Evolutionary conservation across 2,329 filamentous ascomycete species (phyloP).

Genomic region (Neofusicoccum sp.): DNA sequence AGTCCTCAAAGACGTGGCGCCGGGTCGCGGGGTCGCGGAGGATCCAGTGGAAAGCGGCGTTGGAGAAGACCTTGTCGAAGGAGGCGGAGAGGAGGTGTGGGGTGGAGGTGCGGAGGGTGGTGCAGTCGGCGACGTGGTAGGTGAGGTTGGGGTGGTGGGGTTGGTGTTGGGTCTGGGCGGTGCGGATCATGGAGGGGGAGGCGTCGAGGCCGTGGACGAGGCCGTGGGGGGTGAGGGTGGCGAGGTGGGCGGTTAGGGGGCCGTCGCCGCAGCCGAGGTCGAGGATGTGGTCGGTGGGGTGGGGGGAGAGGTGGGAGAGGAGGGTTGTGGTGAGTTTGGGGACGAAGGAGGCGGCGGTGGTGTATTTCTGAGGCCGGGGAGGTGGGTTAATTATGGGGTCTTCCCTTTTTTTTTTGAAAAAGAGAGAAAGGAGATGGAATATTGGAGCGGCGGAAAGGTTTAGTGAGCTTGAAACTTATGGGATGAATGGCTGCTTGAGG

Average conservation of each 20-base stretch:
- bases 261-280: conserved; percentile 44
- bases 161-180: conserved; percentile 29
- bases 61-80: conserved; percentile 44
- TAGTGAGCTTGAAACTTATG: neutral
- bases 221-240: conserved; percentile 35
- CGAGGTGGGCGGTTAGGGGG: conserved; percentile 40
- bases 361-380: conserved; percentile 32
- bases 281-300: conserved; percentile 37
- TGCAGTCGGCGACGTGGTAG: conserved; percentile 34
- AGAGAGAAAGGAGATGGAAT: neutral
- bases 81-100: conserved; percentile 21
- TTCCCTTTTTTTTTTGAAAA: no score
- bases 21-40: conserved; percentile 50
- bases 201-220: conserved; percentile 41
- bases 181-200: conserved; percentile 40
- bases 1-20: conserved; percentile 52
- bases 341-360: conserved; percentile 41
- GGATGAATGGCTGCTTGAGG: neutral
- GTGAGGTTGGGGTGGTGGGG: conserved; percentile 22
- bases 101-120: conserved; percentile 22
- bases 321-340: conserved; percentile 41
- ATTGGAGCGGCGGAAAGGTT: neutral
- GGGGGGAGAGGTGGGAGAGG: conserved; percentile 35
- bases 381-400: neutral
- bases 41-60: conserved; percentile 48